Evolutionary conservation across 495 filamentous ascomycete genomes (phyloP).

Genomic region (Penicillium arizonense): DNA sequence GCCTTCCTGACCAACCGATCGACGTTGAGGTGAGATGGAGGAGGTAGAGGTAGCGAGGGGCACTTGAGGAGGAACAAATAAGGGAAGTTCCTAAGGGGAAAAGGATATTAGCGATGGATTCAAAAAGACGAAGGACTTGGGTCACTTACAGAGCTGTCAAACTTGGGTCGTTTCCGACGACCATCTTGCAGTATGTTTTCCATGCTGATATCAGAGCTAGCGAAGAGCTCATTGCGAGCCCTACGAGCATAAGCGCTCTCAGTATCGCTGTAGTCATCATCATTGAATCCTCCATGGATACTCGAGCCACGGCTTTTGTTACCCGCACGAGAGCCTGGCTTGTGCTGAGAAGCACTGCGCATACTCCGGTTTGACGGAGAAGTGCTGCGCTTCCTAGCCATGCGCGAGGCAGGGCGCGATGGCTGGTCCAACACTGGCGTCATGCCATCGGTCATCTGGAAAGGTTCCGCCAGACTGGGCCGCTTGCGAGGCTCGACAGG

Average conservation of each 20-base stretch:
- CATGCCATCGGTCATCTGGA: constrained; percentile 53
- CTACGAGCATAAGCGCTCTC: constrained; percentile 75
- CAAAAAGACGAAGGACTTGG: constrained; percentile 8
- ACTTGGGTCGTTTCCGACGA: constrained; percentile 92
- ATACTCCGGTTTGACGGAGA: constrained; percentile 77
- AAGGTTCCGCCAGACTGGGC: constrained; percentile 53
- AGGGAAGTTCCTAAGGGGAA: constrained; percentile 74
- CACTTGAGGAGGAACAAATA: constrained; percentile 92
- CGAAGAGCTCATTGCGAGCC: constrained; percentile 73
- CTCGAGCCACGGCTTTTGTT: constrained; percentile 68
- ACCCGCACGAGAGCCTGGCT: constrained; percentile 61
- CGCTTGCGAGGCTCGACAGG: constrained; percentile 45
- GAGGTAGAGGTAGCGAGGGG: constrained; percentile 84
- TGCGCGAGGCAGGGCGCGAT: constrained; percentile 63
- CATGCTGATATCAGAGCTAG: constrained; percentile 94
- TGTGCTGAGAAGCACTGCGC: constrained; percentile 78
- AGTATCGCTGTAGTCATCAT: constrained; percentile 78
- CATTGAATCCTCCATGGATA: constrained; percentile 61
- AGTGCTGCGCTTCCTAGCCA: constrained; percentile 73
- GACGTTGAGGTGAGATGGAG: constrained; percentile 88
- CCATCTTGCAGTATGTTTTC: constrained; percentile 98
- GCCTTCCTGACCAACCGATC: constrained; percentile 57
- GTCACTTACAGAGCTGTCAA: constrained; percentile 88
- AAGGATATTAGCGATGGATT: constrained; percentile 7
- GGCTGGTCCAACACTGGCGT: constrained; percentile 52